These are phyloP conservation scores for Chenopodium quinoa DNA, from an alignment of 148 eudicot genomes.

Conservation along the genomic window DNA sequence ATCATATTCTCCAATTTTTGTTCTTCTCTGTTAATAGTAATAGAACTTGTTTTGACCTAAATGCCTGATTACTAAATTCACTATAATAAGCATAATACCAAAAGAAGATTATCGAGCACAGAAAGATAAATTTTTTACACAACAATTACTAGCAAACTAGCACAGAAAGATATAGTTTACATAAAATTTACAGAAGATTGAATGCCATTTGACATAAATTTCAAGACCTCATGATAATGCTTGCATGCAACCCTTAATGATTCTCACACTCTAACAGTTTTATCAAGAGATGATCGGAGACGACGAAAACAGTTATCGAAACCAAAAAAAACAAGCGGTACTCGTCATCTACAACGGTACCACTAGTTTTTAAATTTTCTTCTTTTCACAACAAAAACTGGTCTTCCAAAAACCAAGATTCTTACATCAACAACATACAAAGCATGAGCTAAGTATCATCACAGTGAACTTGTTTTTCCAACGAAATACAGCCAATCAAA, in stretches of 20 bases:
- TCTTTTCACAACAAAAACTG: slow-evolving; percentile 21
- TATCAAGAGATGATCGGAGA: background rate
- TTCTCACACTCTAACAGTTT: too few relatives aligned
- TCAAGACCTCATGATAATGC: too few relatives aligned
- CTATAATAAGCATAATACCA: background rate
- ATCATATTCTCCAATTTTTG: too few relatives aligned
- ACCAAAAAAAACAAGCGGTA: background rate
- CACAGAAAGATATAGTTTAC: background rate
- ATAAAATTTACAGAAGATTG: too few relatives aligned
- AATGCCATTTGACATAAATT: too few relatives aligned
- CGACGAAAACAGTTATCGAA: background rate
- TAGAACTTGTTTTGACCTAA: too few relatives aligned
- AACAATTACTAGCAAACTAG: background rate
- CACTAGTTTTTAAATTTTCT: background rate
- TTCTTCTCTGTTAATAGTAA: too few relatives aligned
- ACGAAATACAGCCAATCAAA: slow-evolving; percentile 17
- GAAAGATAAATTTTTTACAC: background rate
- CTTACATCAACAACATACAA: slow-evolving; percentile 17
- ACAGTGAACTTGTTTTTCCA: slow-evolving; percentile 6
- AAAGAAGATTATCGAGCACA: background rate
- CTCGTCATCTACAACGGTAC: background rate
- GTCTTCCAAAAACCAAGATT: slow-evolving; percentile 13
- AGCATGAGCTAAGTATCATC: background rate
- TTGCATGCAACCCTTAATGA: background rate
- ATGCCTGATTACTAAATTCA: background rate